phyloP scores from a whole-genome alignment of 768 basidiomycete genomes.

The Phaeotremella skinneri region DNA sequence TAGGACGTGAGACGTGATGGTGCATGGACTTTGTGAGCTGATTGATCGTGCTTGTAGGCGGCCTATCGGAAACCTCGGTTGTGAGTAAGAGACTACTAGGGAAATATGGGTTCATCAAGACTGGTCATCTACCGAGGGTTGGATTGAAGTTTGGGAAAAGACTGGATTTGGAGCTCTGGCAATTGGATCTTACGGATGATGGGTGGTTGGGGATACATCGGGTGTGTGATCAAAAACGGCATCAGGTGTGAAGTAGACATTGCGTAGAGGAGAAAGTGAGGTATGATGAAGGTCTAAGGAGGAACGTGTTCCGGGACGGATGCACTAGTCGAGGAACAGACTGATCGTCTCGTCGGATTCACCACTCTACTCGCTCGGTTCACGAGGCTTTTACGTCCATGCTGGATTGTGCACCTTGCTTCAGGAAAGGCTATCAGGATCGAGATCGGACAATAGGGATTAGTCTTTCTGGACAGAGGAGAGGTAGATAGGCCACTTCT shows the following conservation, averaged over 20 bases:
- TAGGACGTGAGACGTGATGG: neutral
- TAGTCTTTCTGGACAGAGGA: no score
- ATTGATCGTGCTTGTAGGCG: neutral
- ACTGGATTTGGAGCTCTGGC: conserved; percentile 1
- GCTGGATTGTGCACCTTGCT: no score
- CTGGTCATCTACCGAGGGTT: neutral
- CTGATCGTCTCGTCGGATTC: no score
- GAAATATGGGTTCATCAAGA: neutral
- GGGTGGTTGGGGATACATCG: neutral
- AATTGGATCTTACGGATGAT: neutral
- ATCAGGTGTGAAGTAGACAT: neutral
- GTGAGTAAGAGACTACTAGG: neutral
- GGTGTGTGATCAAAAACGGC: neutral
- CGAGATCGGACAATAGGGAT: no score
- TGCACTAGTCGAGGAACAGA: no score
- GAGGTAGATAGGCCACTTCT: no score
- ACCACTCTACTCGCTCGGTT: no score
- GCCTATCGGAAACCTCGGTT: neutral
- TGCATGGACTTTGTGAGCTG: neutral
- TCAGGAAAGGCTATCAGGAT: no score
- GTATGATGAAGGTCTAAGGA: no score
- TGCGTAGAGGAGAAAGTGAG: neutral
- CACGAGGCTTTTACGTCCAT: no score
- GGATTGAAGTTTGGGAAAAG: neutral
- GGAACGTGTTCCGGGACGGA: no score